Conservation (phyloP, 2,329 filamentous ascomycete genomes). For the Botrytis aclada region DNA sequence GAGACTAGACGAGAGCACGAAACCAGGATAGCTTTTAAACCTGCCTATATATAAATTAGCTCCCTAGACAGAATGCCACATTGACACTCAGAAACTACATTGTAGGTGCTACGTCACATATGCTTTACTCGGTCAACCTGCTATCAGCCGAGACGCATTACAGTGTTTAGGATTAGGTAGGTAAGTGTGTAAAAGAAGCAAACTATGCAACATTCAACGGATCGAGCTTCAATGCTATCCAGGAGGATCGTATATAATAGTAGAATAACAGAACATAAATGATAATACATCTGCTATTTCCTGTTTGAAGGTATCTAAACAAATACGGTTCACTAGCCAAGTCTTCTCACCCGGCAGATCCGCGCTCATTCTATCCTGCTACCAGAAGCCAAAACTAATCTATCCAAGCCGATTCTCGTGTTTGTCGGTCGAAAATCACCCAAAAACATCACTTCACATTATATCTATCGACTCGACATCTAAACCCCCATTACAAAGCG, state of each 20-base stretch:
- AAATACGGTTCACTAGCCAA: background rate
- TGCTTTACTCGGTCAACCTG: no score
- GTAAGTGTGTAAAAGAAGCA: background rate
- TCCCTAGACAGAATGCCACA: no score
- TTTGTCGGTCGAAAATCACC: background rate
- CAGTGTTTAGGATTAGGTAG: no score
- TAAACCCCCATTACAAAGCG: background rate
- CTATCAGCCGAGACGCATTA: no score
- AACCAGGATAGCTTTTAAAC: no score
- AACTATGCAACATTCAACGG: background rate
- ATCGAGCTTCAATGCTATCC: background rate
- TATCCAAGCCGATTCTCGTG: background rate
- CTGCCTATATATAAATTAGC: no score
- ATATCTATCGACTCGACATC: background rate
- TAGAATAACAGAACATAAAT: background rate
- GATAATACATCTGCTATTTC: background rate
- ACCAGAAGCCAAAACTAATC: background rate
- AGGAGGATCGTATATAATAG: background rate
- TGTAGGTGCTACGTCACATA: no score
- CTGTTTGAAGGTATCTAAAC: background rate
- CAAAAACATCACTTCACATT: background rate
- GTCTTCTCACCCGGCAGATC: background rate
- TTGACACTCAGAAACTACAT: no score
- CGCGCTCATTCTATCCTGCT: background rate
- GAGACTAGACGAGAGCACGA: no score